These are phyloP conservation scores for Gossypium turneri DNA, from an alignment of 345 rosid species.

Conservation along the genomic window DNA sequence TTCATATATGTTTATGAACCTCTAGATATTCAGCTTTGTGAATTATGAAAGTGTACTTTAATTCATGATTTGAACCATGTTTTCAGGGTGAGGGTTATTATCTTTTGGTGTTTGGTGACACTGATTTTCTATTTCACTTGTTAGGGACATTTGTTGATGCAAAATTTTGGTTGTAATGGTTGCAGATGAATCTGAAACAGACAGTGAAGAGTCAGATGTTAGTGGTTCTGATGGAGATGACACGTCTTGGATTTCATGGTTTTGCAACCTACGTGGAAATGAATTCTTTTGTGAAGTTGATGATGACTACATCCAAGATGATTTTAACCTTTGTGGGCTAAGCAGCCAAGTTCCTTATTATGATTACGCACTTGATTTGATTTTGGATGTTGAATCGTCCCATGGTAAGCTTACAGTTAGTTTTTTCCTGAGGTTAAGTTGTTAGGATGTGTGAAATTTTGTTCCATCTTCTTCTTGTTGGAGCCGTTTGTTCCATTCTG, in stretches of 20 bases:
- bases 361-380: slow-evolving; percentile 95
- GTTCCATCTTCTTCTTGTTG: background rate
- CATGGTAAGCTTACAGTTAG: slow-evolving; percentile 52
- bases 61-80: background rate
- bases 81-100: background rate
- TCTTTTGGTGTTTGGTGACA: background rate
- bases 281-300: slow-evolving; percentile 99
- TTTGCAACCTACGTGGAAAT: slow-evolving; percentile 88
- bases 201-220: slow-evolving; percentile 90
- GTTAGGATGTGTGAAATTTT: background rate
- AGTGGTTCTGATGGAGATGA: slow-evolving; percentile 99
- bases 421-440: slow-evolving; percentile 74
- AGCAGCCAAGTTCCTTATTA: slow-evolving; percentile 96
- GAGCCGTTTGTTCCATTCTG: background rate
- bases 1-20: background rate
- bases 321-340: slow-evolving; percentile 90
- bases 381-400: slow-evolving; percentile 91
- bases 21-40: too few relatives aligned
- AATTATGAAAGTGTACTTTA: background rate
- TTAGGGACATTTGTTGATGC: background rate
- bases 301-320: slow-evolving; percentile 97
- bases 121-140: background rate
- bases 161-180: slow-evolving; percentile 12
- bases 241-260: slow-evolving; percentile 97
- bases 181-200: slow-evolving; percentile 85